Evolutionary conservation across 2,329 filamentous ascomycete species (phyloP), one percentile per base, ranked within the genome.

Genomic region (Phaeoacremonium minimum): DNA sequence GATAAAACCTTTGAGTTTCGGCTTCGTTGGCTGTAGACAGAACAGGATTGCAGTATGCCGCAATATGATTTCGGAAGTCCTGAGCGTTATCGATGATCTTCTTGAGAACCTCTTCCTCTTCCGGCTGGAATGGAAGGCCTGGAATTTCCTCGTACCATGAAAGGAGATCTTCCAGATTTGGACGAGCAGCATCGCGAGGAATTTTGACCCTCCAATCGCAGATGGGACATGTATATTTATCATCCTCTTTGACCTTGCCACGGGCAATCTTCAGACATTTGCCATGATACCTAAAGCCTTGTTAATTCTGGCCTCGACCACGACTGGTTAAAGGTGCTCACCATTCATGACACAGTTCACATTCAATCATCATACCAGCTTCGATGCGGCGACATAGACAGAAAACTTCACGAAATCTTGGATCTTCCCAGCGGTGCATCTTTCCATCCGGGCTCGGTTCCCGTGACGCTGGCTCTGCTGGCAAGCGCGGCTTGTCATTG

Each of bases 361-460:
- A 98, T 63, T 98, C 93, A 51, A 98, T 97, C 93, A 98, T 98
- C 85, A 97, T 94, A 35, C 93, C 93, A 26, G 91, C 89, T 61
- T 98, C 93, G 6, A 88, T 79, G 45, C 83, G 87, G 41, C 93
- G 81, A 63, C 93, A 98, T 48, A 98, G 95, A 61, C 93, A 98
- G 59, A 97, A 98, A 0, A 97, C 91, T 56, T 97, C 90, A 22
- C 77, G 63, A 38, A 73, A 73, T 19, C 66, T 80, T 55, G 69
- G 75, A 50, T 85, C 74, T 50, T 83, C 71, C 73, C 66, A 83
- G 47, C 64, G 75, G 42, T 58, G 71, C 35, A 63, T 55, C 31
- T 71, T 72, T 7, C 69, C 73, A 20, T 69, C 66, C 2, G 75
- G 73, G 36, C 66, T 78, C 1, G 85, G 83, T 52, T 94, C 89